Evolutionary conservation across 139 green algal genomes (phyloP).

Genomic region (Cymbomonas tetramitiformis): DNA sequence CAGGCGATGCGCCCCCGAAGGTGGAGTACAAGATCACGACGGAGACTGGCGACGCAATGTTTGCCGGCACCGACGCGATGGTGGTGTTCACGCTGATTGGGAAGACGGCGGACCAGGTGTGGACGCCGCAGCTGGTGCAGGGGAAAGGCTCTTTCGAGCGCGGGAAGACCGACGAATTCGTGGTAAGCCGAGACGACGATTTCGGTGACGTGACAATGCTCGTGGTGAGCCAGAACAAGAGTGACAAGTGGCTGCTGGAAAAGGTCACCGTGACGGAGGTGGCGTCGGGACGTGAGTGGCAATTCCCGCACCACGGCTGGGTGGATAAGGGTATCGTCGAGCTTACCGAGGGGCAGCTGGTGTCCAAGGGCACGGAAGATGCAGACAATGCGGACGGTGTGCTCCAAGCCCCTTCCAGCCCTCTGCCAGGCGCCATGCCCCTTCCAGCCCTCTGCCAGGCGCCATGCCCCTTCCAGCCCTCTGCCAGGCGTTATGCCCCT

Average conservation of each 20-base stretch:
- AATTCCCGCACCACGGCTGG: neutral
- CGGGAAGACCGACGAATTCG: neutral
- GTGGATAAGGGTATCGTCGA: neutral
- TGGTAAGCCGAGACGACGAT: neutral
- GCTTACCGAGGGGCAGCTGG: neutral
- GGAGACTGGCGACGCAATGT: slow-evolving; percentile 31
- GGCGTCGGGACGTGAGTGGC: neutral
- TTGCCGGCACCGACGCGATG: slow-evolving; percentile 43
- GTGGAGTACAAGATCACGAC: slow-evolving; percentile 17
- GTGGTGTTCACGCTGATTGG: slow-evolving; percentile 36
- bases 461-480: too few relatives aligned
- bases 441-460: too few relatives aligned
- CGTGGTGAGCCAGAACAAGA: slow-evolving; percentile 14
- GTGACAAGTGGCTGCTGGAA: neutral
- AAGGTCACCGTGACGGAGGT: neutral
- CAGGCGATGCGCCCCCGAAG: neutral
- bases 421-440: too few relatives aligned
- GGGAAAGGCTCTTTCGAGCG: neutral
- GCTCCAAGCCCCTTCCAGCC: too few relatives aligned
- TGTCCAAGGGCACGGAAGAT: neutral
- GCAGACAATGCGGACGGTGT: too few relatives aligned
- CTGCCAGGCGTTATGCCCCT: too few relatives aligned
- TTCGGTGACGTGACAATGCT: neutral
- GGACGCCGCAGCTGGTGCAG: neutral
- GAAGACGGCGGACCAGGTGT: neutral